Conservation (phyloP, 148 eudicot species). For the Hydrangea macrophylla region DNA sequence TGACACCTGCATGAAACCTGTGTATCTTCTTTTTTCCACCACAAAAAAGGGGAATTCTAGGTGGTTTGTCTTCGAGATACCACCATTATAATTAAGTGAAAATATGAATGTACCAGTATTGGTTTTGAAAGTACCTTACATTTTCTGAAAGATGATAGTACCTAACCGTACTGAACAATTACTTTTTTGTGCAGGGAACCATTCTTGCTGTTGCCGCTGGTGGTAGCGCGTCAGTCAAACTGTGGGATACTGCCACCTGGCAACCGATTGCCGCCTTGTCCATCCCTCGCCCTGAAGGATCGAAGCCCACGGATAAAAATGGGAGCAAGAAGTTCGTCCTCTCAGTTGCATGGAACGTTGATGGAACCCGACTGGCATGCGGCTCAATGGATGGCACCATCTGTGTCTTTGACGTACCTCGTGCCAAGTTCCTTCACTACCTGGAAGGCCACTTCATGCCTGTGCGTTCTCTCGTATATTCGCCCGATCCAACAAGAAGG, state of each 20-base stretch:
- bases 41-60: neutral
- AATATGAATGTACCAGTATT: too few species aligned
- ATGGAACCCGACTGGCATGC: slow-evolving; percentile 73
- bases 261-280: slow-evolving; percentile 57
- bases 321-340: slow-evolving; percentile 85
- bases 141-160: neutral
- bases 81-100: neutral
- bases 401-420: slow-evolving; percentile 74
- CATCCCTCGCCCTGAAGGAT: slow-evolving; percentile 74
- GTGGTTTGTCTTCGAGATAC: neutral
- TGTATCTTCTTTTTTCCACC: slow-evolving; percentile 7
- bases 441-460: slow-evolving; percentile 95
- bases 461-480: slow-evolving; percentile 71
- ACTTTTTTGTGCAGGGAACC: slow-evolving; percentile 56
- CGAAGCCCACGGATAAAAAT: slow-evolving; percentile 62
- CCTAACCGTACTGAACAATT: neutral
- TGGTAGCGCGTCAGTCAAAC: slow-evolving; percentile 85
- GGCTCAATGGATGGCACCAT: slow-evolving; percentile 98
- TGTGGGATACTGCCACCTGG: slow-evolving; percentile 95
- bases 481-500: slow-evolving; percentile 59
- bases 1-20: neutral
- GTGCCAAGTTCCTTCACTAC: slow-evolving; percentile 75
- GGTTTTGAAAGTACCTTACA: neutral
- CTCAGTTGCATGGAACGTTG: slow-evolving; percentile 88
- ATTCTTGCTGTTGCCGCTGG: slow-evolving; percentile 95